These are phyloP conservation scores for Trifolium fragiferum DNA, from an alignment of 306 rosid genomes.

Conservation along the genomic window DNA sequence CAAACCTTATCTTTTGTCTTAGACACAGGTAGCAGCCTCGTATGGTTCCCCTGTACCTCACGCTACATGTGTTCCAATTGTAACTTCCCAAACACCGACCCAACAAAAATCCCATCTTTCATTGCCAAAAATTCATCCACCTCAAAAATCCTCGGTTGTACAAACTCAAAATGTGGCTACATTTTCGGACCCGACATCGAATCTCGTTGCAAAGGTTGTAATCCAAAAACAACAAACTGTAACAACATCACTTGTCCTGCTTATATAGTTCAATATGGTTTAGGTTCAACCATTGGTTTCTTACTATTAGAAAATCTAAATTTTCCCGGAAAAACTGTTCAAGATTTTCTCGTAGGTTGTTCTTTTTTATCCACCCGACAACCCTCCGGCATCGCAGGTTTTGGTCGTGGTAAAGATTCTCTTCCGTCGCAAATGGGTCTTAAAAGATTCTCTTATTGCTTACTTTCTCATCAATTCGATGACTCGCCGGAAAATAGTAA, in stretches of 20 bases:
- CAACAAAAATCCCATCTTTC: slow-evolving; percentile 57
- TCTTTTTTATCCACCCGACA: slow-evolving; percentile 71
- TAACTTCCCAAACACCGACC: slow-evolving; percentile 61
- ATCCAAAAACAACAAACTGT: slow-evolving; percentile 47
- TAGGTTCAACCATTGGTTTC: slow-evolving; percentile 70
- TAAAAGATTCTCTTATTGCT: slow-evolving; percentile 75
- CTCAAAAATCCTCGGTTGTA: slow-evolving; percentile 65
- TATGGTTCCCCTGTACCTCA: slow-evolving; percentile 89
- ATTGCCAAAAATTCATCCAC: slow-evolving; percentile 71
- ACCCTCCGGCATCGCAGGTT: slow-evolving; percentile 91
- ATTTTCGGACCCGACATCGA: slow-evolving; percentile 54
- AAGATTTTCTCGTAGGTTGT: slow-evolving; percentile 73
- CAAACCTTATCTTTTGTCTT: slow-evolving; percentile 61
- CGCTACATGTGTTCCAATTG: slow-evolving; percentile 74
- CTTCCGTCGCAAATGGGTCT: slow-evolving; percentile 79
- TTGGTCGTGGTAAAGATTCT: slow-evolving; percentile 80
- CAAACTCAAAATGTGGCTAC: slow-evolving; percentile 72
- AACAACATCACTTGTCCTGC: slow-evolving; percentile 60
- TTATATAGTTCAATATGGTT: slow-evolving; percentile 71
- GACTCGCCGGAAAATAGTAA: slow-evolving; percentile 65
- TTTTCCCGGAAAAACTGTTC: slow-evolving; percentile 48
- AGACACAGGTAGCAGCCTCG: slow-evolving; percentile 91
- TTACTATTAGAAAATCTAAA: slow-evolving; percentile 66
- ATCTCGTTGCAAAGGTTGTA: slow-evolving; percentile 59
- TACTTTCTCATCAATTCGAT: slow-evolving; percentile 71